These are phyloP conservation scores for Cercospora nicotianae DNA, from an alignment of 2,329 filamentous ascomycete species.

Conservation along the genomic window DNA sequence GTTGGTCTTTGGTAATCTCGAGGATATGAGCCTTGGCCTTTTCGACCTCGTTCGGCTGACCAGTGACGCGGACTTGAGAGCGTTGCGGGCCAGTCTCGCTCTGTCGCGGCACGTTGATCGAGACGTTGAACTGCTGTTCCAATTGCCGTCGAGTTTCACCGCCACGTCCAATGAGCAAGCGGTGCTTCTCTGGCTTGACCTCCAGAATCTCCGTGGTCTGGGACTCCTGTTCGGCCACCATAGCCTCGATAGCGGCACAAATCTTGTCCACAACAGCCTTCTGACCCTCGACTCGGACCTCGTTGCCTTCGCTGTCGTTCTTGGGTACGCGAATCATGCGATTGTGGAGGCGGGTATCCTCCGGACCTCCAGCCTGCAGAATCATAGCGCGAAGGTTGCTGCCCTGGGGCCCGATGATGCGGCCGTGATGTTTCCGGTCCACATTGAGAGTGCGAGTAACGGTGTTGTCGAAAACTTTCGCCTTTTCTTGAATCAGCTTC, in stretches of 20 bases:
- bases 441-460: conserved; percentile 80
- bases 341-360: conserved; percentile 78
- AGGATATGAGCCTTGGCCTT: conserved; percentile 85
- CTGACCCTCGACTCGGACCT: conserved; percentile 85
- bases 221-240: conserved; percentile 79
- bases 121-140: conserved; percentile 81
- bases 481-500: conserved; percentile 84
- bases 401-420: conserved; percentile 83
- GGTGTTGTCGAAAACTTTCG: conserved; percentile 85
- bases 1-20: conserved; percentile 76
- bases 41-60: conserved; percentile 74
- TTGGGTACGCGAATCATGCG: conserved; percentile 94
- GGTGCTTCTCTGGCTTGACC: conserved; percentile 85
- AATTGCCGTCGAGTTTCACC: conserved; percentile 83
- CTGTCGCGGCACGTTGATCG: conserved; percentile 88
- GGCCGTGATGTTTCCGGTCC: conserved; percentile 91
- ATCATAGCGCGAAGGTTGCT: conserved; percentile 85
- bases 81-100: conserved; percentile 65
- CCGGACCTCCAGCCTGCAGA: conserved; percentile 81
- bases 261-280: conserved; percentile 86
- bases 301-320: conserved; percentile 72
- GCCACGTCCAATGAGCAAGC: conserved; percentile 85
- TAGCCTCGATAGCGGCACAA: conserved; percentile 73
- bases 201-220: conserved; percentile 78
- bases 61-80: conserved; percentile 82